phyloP scores from a whole-genome alignment of 768 basidiomycete genomes.

The Podaxis pistillaris region DNA sequence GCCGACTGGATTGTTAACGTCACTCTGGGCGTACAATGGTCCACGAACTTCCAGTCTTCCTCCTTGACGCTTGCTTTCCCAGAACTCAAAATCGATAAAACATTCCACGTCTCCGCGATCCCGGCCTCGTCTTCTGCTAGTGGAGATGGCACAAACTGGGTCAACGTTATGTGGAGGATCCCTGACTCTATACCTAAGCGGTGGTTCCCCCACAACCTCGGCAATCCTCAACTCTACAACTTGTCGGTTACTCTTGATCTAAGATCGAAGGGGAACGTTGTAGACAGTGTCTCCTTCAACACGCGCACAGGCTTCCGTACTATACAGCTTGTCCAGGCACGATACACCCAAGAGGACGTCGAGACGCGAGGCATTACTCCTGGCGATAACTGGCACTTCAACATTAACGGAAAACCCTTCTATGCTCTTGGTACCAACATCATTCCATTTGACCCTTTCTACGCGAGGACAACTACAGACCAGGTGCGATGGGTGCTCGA shows the following conservation, averaged over 20 bases:
- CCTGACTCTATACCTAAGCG: conserved; percentile 44
- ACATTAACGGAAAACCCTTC: conserved; percentile 55
- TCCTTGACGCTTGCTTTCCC: conserved; percentile 43
- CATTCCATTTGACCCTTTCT: conserved; percentile 63
- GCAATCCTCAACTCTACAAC: conserved; percentile 53
- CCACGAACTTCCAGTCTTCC: conserved; percentile 30
- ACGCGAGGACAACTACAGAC: conserved; percentile 47
- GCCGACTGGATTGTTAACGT: conserved; percentile 59
- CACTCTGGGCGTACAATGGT: conserved; percentile 47
- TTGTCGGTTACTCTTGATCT: conserved; percentile 40
- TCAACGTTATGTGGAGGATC: conserved; percentile 43
- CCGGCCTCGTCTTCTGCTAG: conserved; percentile 23
- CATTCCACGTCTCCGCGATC: conserved; percentile 34
- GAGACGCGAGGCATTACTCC: conserved; percentile 49
- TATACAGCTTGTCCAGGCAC: conserved; percentile 47
- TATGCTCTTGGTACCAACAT: conserved; percentile 56
- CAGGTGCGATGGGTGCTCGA: conserved; percentile 55
- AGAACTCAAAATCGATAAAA: conserved; percentile 34
- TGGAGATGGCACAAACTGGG: conserved; percentile 31
- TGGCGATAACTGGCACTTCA: conserved; percentile 61
- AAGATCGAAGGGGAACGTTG: conserved; percentile 9
- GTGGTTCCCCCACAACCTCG: conserved; percentile 58
- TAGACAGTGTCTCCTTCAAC: conserved; percentile 33
- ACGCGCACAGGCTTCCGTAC: conserved; percentile 60
- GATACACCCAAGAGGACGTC: conserved; percentile 45